Evolutionary conservation across 2,329 filamentous ascomycete species (phyloP).

Genomic region (Immersiporthe knoxdaviesiana): DNA sequence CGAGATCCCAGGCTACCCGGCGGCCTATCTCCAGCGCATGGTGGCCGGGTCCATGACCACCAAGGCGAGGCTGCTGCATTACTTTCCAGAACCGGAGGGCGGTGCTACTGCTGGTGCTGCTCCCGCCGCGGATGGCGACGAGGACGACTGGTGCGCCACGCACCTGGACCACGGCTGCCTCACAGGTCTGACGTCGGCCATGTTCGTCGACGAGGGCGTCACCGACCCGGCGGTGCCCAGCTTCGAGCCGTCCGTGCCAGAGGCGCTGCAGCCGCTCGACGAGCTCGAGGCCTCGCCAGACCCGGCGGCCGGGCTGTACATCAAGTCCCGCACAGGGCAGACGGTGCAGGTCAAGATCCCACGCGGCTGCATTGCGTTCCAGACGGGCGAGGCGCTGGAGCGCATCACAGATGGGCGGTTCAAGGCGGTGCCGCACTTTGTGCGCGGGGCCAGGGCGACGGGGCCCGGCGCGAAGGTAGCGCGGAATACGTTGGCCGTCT

Average conservation of each 20-base stretch:
- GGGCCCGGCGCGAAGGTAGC: constrained; percentile 56
- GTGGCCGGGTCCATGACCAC: constrained; percentile 85
- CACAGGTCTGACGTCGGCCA: constrained; percentile 90
- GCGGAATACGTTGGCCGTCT: constrained; percentile 90
- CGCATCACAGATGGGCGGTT: constrained; percentile 90
- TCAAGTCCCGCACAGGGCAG: constrained; percentile 79
- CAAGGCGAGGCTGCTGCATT: constrained; percentile 90
- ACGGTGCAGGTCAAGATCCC: constrained; percentile 93
- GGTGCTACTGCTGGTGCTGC: constrained; percentile 34
- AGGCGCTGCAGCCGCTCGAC: constrained; percentile 54
- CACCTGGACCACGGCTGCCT: constrained; percentile 92
- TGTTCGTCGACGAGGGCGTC: constrained; percentile 84
- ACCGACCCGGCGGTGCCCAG: constrained; percentile 37
- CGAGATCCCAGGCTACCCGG: constrained; percentile 76
- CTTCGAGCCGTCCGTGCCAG: constrained; percentile 42
- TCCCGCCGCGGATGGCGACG: constrained; percentile 49
- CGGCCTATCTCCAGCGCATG: constrained; percentile 82
- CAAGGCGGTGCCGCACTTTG: constrained; percentile 94
- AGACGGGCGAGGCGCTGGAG: constrained; percentile 91
- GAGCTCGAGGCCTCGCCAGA: constrained; percentile 81
- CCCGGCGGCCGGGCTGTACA: constrained; percentile 86
- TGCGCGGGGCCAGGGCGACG: constrained; percentile 67
- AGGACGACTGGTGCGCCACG: constrained; percentile 94
- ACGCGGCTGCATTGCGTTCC: constrained; percentile 88
- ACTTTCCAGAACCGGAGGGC: constrained; percentile 70